Evolutionary conservation across 305 asterid species (phyloP), one percentile per base, ranked within the genome.

Genomic region (Rubia peregrina): DNA sequence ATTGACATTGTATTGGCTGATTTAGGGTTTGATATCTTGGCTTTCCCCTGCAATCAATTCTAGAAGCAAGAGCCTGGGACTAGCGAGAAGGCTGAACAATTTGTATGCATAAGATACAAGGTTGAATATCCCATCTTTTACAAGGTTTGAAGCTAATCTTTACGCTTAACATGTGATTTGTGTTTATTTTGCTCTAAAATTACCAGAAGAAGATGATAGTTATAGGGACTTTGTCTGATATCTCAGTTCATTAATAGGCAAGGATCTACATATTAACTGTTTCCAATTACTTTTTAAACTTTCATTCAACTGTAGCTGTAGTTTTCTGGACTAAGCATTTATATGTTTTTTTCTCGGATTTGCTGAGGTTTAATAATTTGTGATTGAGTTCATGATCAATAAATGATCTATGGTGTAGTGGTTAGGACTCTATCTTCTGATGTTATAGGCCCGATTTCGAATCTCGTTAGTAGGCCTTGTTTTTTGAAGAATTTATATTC

Each of bases 11-110:
- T 24, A 40, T 42, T 64, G 69, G 44, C 71, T 70, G 11, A 75
- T 72, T 72, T 83, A 94, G 99, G 88, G 72, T 88, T 94, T 38
- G 97, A 91, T 85, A 82, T 94, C 75, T 79, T 91, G 88, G 98
- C 95, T 22, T 94, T 94, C 69, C 99, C 99, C 0, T 91, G 98
- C 85, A 94, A 94, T 69, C 99, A 94, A 74, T 94, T 94, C 87
- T 71, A 89, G 87, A 63, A 81, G 75, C 99, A 91, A 87, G 98
- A 94, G 76, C 98, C 98, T 2, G 94, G 95, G 24, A 59, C 96
- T 59, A 89, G 98, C 72, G 80, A 85, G 82, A 92, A 89, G 49
- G 94, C 90, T 0, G 86, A 87, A 51, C 84, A 88, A 71, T 94
- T 94, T 79, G 97, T 97, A 72, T 94, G 99, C 79, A 82, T 88